These are phyloP conservation scores for Naganishia cerealis DNA, from an alignment of 1,284 basidiomycete species.

Conservation along the genomic window DNA sequence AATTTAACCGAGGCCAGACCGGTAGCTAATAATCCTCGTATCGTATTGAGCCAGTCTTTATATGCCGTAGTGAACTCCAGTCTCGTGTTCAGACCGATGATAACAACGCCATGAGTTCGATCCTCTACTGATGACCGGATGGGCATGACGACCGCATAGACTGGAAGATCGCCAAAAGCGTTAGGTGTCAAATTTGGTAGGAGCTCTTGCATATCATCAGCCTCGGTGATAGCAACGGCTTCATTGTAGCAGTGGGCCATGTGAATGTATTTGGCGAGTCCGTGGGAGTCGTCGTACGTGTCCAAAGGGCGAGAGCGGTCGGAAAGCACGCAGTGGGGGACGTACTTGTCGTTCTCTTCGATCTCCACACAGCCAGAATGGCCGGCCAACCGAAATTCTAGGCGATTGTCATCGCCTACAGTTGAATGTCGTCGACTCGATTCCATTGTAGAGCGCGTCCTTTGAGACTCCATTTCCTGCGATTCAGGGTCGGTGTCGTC, in stretches of 20 bases:
- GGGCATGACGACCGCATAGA: conserved; percentile 32
- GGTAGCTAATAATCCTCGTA: conserved; percentile 37
- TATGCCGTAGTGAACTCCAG: conserved; percentile 37
- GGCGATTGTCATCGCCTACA: neutral
- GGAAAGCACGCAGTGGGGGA: neutral
- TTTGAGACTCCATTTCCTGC: conserved; percentile 2
- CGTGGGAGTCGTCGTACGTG: neutral
- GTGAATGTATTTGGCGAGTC: conserved; percentile 16
- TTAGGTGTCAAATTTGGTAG: conserved; percentile 27
- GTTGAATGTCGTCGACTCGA: conserved; percentile 5
- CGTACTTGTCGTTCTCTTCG: neutral
- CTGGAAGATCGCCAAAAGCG: conserved; percentile 35
- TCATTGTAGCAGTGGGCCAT: conserved; percentile 18
- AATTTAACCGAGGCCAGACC: conserved; percentile 39
- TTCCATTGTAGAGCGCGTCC: conserved; percentile 4
- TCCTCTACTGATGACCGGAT: conserved; percentile 37
- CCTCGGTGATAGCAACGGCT: conserved; percentile 17
- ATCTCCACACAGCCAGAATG: neutral
- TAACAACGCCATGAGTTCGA: conserved; percentile 36
- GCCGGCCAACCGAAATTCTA: conserved; percentile 14
- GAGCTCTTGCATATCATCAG: conserved; percentile 18
- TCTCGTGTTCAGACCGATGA: conserved; percentile 39
- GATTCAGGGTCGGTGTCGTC: conserved; percentile 16
- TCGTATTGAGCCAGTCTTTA: conserved; percentile 37
- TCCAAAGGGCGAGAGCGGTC: neutral